phyloP scores from a whole-genome alignment of 331 rosid species.

The Cucumis variabilis region DNA sequence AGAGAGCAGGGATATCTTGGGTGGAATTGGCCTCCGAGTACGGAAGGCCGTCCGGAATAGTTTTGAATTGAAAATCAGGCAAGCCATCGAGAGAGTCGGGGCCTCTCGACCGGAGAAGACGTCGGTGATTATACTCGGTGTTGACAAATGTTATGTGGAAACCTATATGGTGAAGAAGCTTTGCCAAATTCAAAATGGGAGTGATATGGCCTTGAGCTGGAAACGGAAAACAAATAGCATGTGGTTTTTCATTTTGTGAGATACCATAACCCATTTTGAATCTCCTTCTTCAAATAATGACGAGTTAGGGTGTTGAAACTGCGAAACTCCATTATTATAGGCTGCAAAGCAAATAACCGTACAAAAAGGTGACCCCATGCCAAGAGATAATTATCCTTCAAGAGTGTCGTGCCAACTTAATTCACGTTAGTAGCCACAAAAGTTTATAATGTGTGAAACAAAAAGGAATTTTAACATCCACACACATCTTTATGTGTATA shows the following conservation, averaged over 20 bases:
- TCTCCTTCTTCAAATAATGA: slow-evolving; percentile 35
- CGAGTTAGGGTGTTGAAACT: background rate
- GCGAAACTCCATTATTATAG: background rate
- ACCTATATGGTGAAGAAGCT: slow-evolving; percentile 1
- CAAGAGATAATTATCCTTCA: too few species aligned
- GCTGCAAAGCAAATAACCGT: background rate
- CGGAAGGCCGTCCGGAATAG: background rate
- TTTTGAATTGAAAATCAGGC: background rate
- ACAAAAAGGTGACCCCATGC: too few species aligned
- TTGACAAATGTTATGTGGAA: background rate
- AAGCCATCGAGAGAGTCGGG: background rate
- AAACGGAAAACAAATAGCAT: background rate
- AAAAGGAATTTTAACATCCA: too few species aligned
- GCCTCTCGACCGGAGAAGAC: background rate
- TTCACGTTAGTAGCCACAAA: too few species aligned
- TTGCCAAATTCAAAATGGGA: background rate
- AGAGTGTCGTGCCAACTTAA: too few species aligned
- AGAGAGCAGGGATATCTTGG: background rate
- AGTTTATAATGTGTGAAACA: too few species aligned
- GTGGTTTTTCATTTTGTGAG: background rate
- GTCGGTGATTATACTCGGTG: background rate
- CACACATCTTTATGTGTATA: too few species aligned
- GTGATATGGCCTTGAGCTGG: slow-evolving; percentile 12
- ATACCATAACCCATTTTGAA: slow-evolving; percentile 33
- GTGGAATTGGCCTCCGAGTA: background rate